Percentiles rank a stretch among this genome's conserved stretches.
Conservation (phyloP, 2,329 filamentous ascomycete genomes). For the Pseudogymnoascus sp. region DNA sequence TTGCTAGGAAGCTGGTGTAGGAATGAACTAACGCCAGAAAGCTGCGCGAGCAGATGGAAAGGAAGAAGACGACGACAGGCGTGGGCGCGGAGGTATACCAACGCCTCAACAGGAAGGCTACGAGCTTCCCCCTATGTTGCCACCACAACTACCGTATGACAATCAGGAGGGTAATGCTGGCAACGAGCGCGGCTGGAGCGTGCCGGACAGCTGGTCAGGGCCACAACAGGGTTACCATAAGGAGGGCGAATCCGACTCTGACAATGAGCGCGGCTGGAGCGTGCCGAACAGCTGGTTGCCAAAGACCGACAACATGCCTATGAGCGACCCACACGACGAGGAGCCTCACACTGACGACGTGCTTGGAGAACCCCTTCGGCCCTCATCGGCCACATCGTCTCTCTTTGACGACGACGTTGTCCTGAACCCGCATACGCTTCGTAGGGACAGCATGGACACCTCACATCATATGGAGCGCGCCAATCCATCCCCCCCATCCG, state of each 20-base stretch:
- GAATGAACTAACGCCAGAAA: background rate
- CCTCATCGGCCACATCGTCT: background rate
- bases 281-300: background rate
- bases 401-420: background rate
- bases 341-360: background rate
- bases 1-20: background rate
- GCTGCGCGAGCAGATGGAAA: background rate
- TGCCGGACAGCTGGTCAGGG: too few species aligned
- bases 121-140: too few species aligned
- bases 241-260: background rate
- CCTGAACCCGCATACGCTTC: background rate
- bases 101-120: too few species aligned
- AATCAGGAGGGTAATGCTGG: too few species aligned
- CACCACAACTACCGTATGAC: too few species aligned
- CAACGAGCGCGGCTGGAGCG: too few species aligned
- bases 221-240: too few species aligned
- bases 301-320: background rate
- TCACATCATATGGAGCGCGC: background rate
- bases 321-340: background rate
- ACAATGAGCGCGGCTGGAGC: background rate
- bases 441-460: background rate
- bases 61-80: background rate
- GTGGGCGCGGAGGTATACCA: too few species aligned
- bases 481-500: background rate
- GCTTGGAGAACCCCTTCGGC: background rate